phyloP scores from a whole-genome alignment of 495 filamentous ascomycete genomes.

The Neurospora sp. region DNA sequence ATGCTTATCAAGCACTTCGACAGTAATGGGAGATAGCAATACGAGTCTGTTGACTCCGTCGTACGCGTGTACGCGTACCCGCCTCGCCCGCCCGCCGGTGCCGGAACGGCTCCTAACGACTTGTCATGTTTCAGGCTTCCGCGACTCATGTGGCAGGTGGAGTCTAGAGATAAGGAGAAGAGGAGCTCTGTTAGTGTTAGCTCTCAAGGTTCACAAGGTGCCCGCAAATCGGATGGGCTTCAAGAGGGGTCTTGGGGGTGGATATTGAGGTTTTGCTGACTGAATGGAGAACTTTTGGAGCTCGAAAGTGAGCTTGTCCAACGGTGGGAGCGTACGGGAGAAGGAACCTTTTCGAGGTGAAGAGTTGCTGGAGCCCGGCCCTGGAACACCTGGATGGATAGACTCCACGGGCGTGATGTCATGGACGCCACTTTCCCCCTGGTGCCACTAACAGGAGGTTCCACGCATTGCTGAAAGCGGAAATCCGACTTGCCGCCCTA shows the following conservation, averaged over 20 bases:
- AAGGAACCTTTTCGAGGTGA: not conserved
- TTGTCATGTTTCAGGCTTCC: not conserved
- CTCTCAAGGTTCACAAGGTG: not conserved
- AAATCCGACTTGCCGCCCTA: not conserved
- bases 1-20: not conserved
- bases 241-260: not conserved
- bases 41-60: not conserved
- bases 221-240: not conserved
- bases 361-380: not conserved
- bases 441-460: not conserved
- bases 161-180: not conserved
- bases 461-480: not conserved
- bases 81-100: not conserved
- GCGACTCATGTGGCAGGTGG: not conserved
- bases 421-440: not conserved
- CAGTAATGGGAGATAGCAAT: not conserved
- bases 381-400: not conserved
- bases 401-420: not conserved
- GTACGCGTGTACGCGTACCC: not conserved
- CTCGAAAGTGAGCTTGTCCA: not conserved
- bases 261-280: not conserved
- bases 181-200: not conserved
- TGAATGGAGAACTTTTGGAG: not conserved
- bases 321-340: not conserved
- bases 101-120: not conserved